phyloP scores from a whole-genome alignment of 1,139 yeast genomes.

The Protomyces pachydermus region DNA sequence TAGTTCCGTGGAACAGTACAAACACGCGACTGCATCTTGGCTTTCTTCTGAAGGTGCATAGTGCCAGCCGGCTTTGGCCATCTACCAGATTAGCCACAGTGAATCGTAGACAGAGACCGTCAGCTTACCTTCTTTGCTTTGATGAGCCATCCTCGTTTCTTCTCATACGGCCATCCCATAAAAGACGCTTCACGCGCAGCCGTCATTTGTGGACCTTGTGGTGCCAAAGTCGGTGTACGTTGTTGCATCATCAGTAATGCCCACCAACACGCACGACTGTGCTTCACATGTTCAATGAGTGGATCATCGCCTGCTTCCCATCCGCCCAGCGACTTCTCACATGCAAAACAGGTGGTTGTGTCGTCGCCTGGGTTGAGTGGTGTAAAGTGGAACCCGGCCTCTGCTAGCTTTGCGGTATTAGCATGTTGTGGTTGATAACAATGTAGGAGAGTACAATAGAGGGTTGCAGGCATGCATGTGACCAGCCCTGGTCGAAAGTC shows the following conservation, averaged over 20 bases:
- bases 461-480: not conserved
- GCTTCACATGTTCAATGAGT: slow-evolving; percentile 46
- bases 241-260: slow-evolving; percentile 16
- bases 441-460: not conserved
- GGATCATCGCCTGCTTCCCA: slow-evolving; percentile 43
- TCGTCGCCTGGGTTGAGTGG: slow-evolving; percentile 45
- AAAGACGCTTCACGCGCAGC: slow-evolving; percentile 52
- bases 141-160: slow-evolving; percentile 43
- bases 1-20: slow-evolving; percentile 62
- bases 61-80: slow-evolving; percentile 68
- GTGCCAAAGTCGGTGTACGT: slow-evolving; percentile 37
- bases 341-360: slow-evolving; percentile 60
- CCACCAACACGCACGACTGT: slow-evolving; percentile 29
- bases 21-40: slow-evolving; percentile 66
- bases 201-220: slow-evolving; percentile 42
- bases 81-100: slow-evolving; percentile 28
- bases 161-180: slow-evolving; percentile 54
- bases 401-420: slow-evolving; percentile 45
- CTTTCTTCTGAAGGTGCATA: slow-evolving; percentile 56
- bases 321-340: slow-evolving; percentile 45
- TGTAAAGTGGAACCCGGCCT: slow-evolving; percentile 63
- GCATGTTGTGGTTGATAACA: not conserved
- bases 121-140: slow-evolving; percentile 38
- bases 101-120: not conserved
- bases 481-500: not conserved